These are phyloP conservation scores for Clohesyomyces aquaticus DNA, from an alignment of 495 filamentous ascomycete species.

Conservation along the genomic window DNA sequence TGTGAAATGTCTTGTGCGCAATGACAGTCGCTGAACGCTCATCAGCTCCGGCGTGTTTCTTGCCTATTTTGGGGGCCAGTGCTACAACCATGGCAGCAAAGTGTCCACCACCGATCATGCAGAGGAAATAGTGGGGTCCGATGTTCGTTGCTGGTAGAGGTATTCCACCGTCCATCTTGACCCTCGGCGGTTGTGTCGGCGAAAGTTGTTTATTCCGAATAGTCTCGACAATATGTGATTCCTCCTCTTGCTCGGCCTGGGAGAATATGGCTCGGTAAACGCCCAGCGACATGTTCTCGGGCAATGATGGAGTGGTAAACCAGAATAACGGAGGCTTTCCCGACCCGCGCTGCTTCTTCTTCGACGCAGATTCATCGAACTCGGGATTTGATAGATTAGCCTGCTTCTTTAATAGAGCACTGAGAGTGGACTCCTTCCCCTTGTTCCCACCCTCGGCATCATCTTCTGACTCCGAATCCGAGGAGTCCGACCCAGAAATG, in stretches of 20 bases:
- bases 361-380: slow-evolving; percentile 50
- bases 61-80: slow-evolving; percentile 75
- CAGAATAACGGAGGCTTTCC: slow-evolving; percentile 81
- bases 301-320: slow-evolving; percentile 76
- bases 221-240: slow-evolving; percentile 63
- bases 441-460: slow-evolving; percentile 52
- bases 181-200: slow-evolving; percentile 54
- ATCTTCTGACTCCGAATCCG: slow-evolving; percentile 56
- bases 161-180: slow-evolving; percentile 56
- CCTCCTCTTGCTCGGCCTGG: slow-evolving; percentile 66
- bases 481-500: slow-evolving; percentile 78
- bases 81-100: slow-evolving; percentile 96
- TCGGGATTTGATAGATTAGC: slow-evolving; percentile 67
- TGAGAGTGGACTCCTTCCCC: slow-evolving; percentile 64
- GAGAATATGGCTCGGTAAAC: slow-evolving; percentile 86
- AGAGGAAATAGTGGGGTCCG: slow-evolving; percentile 85
- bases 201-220: slow-evolving; percentile 75
- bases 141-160: slow-evolving; percentile 56
- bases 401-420: slow-evolving; percentile 78
- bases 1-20: slow-evolving; percentile 96
- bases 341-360: slow-evolving; percentile 55
- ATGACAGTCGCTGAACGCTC: slow-evolving; percentile 83
- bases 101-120: slow-evolving; percentile 97
- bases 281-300: slow-evolving; percentile 77
- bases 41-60: slow-evolving; percentile 68